Evolutionary conservation across 2,329 filamentous ascomycete genomes (phyloP), one percentile per base, ranked within the genome.

Genomic region (Paecilomyces variotii): DNA sequence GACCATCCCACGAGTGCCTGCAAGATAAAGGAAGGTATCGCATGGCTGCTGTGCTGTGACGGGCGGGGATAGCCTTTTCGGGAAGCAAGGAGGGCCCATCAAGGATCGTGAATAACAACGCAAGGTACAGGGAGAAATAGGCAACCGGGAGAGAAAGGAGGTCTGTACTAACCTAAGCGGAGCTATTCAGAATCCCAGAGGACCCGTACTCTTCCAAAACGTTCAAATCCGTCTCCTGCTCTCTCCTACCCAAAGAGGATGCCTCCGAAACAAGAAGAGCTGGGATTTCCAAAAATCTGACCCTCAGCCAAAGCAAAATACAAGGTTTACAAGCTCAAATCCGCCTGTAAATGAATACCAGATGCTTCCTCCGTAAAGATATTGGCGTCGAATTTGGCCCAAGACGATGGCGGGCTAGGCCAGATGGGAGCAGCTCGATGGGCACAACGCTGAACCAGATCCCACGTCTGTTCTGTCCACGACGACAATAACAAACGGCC

Each of bases 121-220:
- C 71, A 73, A 73, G 71, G 71, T 70, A 72, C 68, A 60, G 14
- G n/a, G 45, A 35, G 30, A 57, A 51, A 51, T 52, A 53, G 45
- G 25, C 5, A 39, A 25, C 26, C 19, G 27, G 4, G 3, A 24
- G 25, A 26, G 35, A 55, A 55, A 34, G 35, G n/a, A 39, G 30
- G 35, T 61, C 64, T 57, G 57, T 59, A 67, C 70, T 67, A 68
- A 72, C 69, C 69, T 72, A 64, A 62, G 64, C 64, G 60, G 58
- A 59, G 62, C 63, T 58, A 55, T 51, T 53, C 55, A 11, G 60
- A 19, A 45, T 19, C 39, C n/a, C 39, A 10, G 10, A 34, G 39
- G 19, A 5, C n/a, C n/a, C 7, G 39, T 19, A 19, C 39, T 19
- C 39, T 45, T 52, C 50, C 50, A 52, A n/a, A 25, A 52, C 50